Conservation (phyloP, 2,329 filamentous ascomycete genomes). For the Chaetomiaceae sp. region DNA sequence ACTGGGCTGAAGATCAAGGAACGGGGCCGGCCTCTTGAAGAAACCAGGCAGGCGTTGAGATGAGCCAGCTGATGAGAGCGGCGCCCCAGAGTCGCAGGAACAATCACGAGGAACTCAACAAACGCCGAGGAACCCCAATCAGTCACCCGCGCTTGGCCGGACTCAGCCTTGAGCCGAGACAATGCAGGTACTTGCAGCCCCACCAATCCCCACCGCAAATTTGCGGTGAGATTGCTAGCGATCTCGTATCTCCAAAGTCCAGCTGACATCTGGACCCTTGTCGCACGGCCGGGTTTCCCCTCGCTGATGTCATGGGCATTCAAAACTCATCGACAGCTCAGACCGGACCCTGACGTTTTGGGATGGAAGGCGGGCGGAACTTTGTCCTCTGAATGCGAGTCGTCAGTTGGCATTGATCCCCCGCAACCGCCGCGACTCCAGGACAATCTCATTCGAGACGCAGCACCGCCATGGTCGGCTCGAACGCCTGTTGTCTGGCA, state of each 20-base stretch:
- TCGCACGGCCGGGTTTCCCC: constrained; percentile 7
- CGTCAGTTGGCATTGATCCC: too few species aligned
- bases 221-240: background rate
- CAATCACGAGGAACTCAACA: constrained; percentile 29
- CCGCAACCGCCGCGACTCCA: too few species aligned
- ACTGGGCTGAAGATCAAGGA: background rate
- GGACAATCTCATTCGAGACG: background rate
- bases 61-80: constrained; percentile 7
- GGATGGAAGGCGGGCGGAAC: too few species aligned
- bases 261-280: constrained; percentile 18
- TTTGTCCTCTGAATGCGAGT: too few species aligned
- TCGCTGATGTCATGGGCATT: constrained; percentile 26
- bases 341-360: background rate
- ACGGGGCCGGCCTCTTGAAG: background rate
- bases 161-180: constrained; percentile 16
- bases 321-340: background rate
- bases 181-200: constrained; percentile 16
- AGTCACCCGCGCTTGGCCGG: constrained; percentile 23
- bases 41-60: constrained; percentile 9
- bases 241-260: constrained; percentile 12
- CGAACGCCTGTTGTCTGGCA: background rate
- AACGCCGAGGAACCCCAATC: constrained; percentile 22
- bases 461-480: background rate
- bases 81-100: background rate
- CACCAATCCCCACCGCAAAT: background rate